Base-by-base conservation (phyloP, 225 moss, liverwort and hornwort species). In the Pseudoscleropodium purum region DNA sequence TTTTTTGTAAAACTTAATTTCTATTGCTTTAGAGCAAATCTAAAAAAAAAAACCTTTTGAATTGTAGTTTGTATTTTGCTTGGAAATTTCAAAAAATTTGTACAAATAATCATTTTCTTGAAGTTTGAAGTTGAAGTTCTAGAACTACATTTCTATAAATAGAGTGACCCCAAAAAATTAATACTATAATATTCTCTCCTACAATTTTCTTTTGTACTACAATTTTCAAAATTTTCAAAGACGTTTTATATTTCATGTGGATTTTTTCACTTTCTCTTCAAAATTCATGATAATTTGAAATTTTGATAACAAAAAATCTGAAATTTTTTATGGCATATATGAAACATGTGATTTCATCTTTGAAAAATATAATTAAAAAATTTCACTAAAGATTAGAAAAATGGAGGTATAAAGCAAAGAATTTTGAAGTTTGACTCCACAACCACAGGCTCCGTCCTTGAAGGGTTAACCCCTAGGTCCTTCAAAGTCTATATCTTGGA, bases 391-490 rank as follows among this genome's bases (percentile, higher is more conserved):
- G 31, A 49, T 1, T 1, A 1, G 0, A 49, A 0, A 19, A 49
- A 11, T 49, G 11, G 18, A 75, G 0, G 18, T 47, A 31, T 2
- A 19, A 6, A 47, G 1, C 0, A 30, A 0, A 47, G 7, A 19
- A 31, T 18, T 26, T 75, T 75, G 7, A 45, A 1, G 17, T 74
- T 74, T 74, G 10, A 18, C 10, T 18, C 45, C 2, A 3, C 1
- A 0, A 1, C 18, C 10, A 30, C 11, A 3, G 18, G 18, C 29
- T 73, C 1, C 5, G 7, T 57, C 20, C 57, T 57, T 54, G 20
- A 59, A 24, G 59, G 1, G 4, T 51, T 51, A 76, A 51, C 3
- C 33, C 12, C 5, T 49, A 49, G 1, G 2, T 49, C 7, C 4
- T 51, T 0, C 3, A 9, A 7, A 31, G 3, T 23, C 2, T 15